phyloP scores from a whole-genome alignment of 192 early-diverging fungal genomes.

The Chytriomyces sp. region DNA sequence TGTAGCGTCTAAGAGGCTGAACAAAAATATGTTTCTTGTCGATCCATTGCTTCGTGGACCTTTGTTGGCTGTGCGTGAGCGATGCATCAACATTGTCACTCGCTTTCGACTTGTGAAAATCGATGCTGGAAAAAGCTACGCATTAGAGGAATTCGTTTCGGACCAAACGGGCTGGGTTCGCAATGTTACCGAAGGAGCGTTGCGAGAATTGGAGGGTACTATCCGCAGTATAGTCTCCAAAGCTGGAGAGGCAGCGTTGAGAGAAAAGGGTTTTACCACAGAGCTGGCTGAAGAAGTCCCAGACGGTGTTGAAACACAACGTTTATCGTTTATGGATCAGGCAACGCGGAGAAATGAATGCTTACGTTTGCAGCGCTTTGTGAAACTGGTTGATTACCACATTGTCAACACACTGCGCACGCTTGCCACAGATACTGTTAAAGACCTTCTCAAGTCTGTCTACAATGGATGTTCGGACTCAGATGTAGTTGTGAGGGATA shows the following conservation, averaged over 20 bases:
- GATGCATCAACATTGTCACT: slow-evolving; percentile 30
- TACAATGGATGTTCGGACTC: slow-evolving; percentile 47
- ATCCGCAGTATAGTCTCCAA: slow-evolving; percentile 40
- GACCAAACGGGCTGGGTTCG: slow-evolving; percentile 42
- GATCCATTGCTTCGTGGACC: slow-evolving; percentile 33
- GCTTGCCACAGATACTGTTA: slow-evolving; percentile 36
- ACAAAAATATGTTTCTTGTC: slow-evolving; percentile 37
- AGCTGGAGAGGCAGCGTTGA: slow-evolving; percentile 37
- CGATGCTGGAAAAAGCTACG: slow-evolving; percentile 31
- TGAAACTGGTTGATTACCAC: slow-evolving; percentile 53
- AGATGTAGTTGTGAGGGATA: slow-evolving; percentile 42
- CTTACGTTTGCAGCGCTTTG: slow-evolving; percentile 46
- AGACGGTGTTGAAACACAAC: not conserved
- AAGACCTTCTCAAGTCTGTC: slow-evolving; percentile 41
- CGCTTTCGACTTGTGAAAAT: slow-evolving; percentile 35
- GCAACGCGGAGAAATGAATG: slow-evolving; percentile 51
- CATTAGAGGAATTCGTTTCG: slow-evolving; percentile 38
- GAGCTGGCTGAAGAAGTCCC: slow-evolving; percentile 2
- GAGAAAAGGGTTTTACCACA: slow-evolving; percentile 41
- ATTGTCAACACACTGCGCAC: slow-evolving; percentile 43
- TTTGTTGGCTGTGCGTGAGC: slow-evolving; percentile 29
- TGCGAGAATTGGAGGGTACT: slow-evolving; percentile 33
- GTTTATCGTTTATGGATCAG: slow-evolving; percentile 54
- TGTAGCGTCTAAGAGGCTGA: slow-evolving; percentile 34
- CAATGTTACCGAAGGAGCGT: slow-evolving; percentile 23